Base-by-base conservation (phyloP, 805 yeast genomes). In the Hanseniaspora occidentalis region DNA sequence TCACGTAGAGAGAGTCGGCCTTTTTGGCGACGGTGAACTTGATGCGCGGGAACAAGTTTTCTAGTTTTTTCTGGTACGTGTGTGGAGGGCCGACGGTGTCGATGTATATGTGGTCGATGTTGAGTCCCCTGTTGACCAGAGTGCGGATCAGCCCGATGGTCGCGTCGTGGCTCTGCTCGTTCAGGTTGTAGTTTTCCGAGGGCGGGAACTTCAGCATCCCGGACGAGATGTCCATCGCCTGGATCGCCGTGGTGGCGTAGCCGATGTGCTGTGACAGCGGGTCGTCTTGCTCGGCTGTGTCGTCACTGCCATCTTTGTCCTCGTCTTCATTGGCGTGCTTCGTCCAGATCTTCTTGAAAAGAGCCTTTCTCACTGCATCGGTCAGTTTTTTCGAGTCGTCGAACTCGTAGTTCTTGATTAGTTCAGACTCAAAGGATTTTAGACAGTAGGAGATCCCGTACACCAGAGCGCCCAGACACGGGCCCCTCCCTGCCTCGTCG, bases 401-500 rank as follows among this genome's bases (percentile, higher is more conserved):
- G 62, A 92, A 92, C 13, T 86, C 96, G 48, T 74, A 79, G 24
- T 69, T 61, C 20, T 71, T 69, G 38, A 80, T 67, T 16, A 68
- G 54, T 45, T 62, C 63, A 42, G 73, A 82, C 0, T 63, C 57
- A 37, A 70, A 67, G 10, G 77, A 60, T 31, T 37, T 37, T 17
- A 41, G 20, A 19, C 33, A 27, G 54, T 85, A 92, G 3, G 92
- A 77, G 6, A 85, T 66, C 3, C 95, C 95, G 54, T 92, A 92
- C 2, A 92, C 98, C 98, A 92, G 92, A 0, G 97, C 94, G 0
- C 98, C 98, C 31, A 94, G 52, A 0, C 94, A 96, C 0, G 99
- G 99, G 0, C 99, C 99, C 48, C 99, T 70, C 1, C 99, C 99
- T 0, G 99, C 99, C 57, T 92, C 99, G 58, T 92, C 99, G 1